phyloP scores from a whole-genome alignment of 495 filamentous ascomycete genomes.

The Sabuloglossum arenarium region DNA sequence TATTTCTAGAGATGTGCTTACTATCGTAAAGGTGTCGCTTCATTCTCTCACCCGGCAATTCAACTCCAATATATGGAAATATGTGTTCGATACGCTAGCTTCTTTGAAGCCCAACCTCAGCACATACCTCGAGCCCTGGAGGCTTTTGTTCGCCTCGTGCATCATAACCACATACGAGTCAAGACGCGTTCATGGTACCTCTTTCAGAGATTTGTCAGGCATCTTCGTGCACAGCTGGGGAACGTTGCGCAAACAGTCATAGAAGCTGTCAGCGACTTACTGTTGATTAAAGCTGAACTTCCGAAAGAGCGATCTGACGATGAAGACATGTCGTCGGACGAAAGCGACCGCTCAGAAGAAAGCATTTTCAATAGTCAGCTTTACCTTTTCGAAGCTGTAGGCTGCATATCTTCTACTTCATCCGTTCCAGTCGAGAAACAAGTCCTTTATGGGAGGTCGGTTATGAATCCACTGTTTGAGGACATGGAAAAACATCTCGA shows the following conservation, averaged over 20 bases:
- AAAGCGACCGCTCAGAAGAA: slow-evolving; percentile 70
- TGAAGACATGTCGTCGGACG: slow-evolving; percentile 85
- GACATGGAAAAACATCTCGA: slow-evolving; percentile 64
- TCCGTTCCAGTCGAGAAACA: slow-evolving; percentile 62
- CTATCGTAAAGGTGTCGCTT: slow-evolving; percentile 41
- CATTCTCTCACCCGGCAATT: slow-evolving; percentile 73
- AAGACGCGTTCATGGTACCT: slow-evolving; percentile 90
- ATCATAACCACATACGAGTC: slow-evolving; percentile 67
- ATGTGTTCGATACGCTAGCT: slow-evolving; percentile 78
- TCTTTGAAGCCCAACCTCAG: slow-evolving; percentile 65
- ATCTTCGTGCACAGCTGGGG: slow-evolving; percentile 59
- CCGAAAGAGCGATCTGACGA: slow-evolving; percentile 50
- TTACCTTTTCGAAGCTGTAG: slow-evolving; percentile 85
- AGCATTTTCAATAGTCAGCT: slow-evolving; percentile 78
- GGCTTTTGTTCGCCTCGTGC: slow-evolving; percentile 73
- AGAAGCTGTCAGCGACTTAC: slow-evolving; percentile 66
- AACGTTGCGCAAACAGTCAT: slow-evolving; percentile 80
- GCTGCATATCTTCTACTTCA: slow-evolving; percentile 62
- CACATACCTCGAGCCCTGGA: slow-evolving; percentile 75
- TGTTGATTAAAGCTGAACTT: slow-evolving; percentile 77
- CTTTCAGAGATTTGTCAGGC: slow-evolving; percentile 83
- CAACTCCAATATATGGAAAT: slow-evolving; percentile 97
- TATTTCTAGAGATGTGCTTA: not conserved
- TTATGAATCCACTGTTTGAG: slow-evolving; percentile 65
- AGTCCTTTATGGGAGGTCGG: slow-evolving; percentile 59